Evolutionary conservation across 495 filamentous ascomycete species (phyloP).

Genomic region (Lepidopterella palustris): DNA sequence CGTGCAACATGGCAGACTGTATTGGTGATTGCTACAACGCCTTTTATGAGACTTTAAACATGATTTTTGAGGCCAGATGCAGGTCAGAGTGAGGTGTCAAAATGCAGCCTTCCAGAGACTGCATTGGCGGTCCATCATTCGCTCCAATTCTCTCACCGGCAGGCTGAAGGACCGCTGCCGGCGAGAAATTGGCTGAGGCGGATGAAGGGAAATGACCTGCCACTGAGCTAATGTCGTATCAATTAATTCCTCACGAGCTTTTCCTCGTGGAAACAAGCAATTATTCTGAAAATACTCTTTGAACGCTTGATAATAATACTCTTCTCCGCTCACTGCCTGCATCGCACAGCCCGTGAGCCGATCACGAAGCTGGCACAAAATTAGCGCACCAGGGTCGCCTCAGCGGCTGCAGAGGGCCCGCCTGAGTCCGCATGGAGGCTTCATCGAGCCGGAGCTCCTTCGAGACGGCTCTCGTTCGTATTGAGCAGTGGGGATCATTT

Average conservation of each 20-base stretch:
- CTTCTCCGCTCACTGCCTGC: neutral
- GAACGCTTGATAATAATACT: too few species aligned
- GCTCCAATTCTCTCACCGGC: conserved; percentile 16
- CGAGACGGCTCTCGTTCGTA: neutral
- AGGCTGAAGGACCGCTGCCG: conserved; percentile 11
- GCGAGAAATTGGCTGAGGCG: conserved; percentile 7
- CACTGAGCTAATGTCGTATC: conserved; percentile 6
- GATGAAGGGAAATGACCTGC: conserved; percentile 23
- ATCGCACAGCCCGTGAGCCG: neutral
- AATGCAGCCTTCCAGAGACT: conserved; percentile 10
- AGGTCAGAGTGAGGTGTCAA: conserved; percentile 15
- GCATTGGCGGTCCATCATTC: conserved; percentile 1
- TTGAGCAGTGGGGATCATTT: conserved; percentile 13
- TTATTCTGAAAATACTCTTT: too few species aligned
- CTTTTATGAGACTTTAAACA: conserved; percentile 23
- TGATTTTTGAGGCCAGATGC: conserved; percentile 6
- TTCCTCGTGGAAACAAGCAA: too few species aligned
- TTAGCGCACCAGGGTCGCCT: neutral
- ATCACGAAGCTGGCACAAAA: neutral
- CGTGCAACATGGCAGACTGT: conserved; percentile 3
- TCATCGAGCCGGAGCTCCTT: conserved; percentile 24
- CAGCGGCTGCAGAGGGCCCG: neutral
- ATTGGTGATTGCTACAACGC: conserved; percentile 16
- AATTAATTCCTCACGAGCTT: conserved; percentile 25
- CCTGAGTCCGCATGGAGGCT: conserved; percentile 13